Base-by-base conservation (phyloP, 129 eudicot species). In the Flaveria bidentis region DNA sequence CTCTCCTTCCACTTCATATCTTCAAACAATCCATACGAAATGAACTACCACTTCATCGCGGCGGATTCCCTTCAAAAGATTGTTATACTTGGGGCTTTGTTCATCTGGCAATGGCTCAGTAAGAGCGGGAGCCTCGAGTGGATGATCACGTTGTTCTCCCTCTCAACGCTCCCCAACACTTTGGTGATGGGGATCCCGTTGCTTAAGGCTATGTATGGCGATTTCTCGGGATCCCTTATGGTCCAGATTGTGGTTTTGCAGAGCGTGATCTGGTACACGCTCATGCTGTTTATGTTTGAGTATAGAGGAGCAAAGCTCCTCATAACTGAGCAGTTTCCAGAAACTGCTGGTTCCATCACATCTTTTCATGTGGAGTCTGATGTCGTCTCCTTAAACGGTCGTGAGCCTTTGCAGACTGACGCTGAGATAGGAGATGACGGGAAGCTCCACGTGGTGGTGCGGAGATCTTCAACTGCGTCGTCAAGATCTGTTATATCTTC, bases 1-100 rank as follows among this genome's bases (percentile, higher is more conserved):
- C 96, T 93, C 22, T 88, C 97, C n/a, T 93, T 93, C 85, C 98
- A 93, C 57, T 93, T 93, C 82, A 93, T 93, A 39, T 93, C 98
- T 68, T 82, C 96, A 12, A 93, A 93, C 36, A 51, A 93, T 51
- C 88, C 87, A 25, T 93, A 93, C 20, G 64, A 85, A 17, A 93
- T 93, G 98, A 90, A 90, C 86, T 93, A 88, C 82, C 94, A 87
- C 16, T 93, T 93, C 77, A 87, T 93, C 0, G 98, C 98, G 0
- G 98, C 98, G 0, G 98, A 93, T 50, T 87, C 85, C 2, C 84
- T 93, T 6, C 98, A 93, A 51, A 93, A 93, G 64, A 77, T 93
- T n/a, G 92, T 93, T 33, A 88, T 93, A 15, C 78, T 93, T 0
- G 47, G 33, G 0, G 92, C 98, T 11, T 91, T 93, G 6, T 87